Base-by-base conservation (phyloP, 2,329 filamentous ascomycete species). In the Claviceps arundinis region DNA sequence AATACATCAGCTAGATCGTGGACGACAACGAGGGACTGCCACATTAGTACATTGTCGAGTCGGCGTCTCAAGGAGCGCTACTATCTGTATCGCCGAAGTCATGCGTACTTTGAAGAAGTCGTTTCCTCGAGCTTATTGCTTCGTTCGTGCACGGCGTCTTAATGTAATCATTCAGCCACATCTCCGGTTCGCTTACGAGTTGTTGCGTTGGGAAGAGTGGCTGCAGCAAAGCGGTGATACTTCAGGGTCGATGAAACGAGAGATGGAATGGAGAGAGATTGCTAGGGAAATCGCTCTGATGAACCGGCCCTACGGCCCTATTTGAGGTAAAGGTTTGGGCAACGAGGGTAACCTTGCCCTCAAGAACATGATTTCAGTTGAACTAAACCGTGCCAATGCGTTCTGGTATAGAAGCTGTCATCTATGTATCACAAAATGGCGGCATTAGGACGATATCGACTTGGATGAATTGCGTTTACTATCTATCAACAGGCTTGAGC, bases 101-200 rank as follows among this genome's bases (percentile, higher is more conserved):
- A 98, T 98, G 93, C 82, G 84, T 38, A 76, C 84, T 26, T 69
- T 89, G 60, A 76, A 81, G 22, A 71, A 96, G 57, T 93, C 89
- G 0, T 91, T 97, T 60, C 89, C 93, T 13, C 80, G 87, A 52
- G 93, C 93, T 54, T 98, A 98, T 68, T 97, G 93, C 67, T 97
- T 91, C 66, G 93, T 98, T 40, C 84, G 93, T 37, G 93, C 93
- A 19, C 80, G 93, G 50, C 78, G 93, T 55, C 74, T 98, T 47
- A 98, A 98, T 63, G 93, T 98, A 50, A 98, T 98, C 57, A 97
- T 98, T 57, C 93, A 98, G 66, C 93, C 93, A 13, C 91, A 98
- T 71, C 76, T 98, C 52, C 80, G 89, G 54, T 98, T 98, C 69
- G 86, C 87, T 59, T 95, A 97, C 63, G 93, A 98, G 70, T 77